Percentiles rank a stretch among this genome's conserved stretches.
These are phyloP conservation scores for Colletotrichum shisoi DNA, from an alignment of 2,329 filamentous ascomycete species.

Conservation along the genomic window DNA sequence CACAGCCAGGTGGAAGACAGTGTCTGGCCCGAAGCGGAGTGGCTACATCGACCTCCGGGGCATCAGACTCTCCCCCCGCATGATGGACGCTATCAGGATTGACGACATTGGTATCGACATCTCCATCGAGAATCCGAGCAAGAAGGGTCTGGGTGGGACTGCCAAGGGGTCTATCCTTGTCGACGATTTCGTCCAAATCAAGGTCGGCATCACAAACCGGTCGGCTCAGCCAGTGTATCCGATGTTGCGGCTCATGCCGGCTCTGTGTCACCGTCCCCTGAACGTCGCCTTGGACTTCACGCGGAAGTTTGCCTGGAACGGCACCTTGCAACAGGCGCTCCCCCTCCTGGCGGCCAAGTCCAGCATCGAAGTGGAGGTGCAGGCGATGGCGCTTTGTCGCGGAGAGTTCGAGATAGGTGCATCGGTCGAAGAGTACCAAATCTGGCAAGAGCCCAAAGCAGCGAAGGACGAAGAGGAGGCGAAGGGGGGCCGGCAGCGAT, in stretches of 20 bases:
- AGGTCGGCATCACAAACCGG: conserved; percentile 77
- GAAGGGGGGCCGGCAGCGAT: conserved; percentile 51
- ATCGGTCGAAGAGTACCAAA: conserved; percentile 78
- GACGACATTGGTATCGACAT: conserved; percentile 78
- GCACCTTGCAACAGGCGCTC: conserved; percentile 78
- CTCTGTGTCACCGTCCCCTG: conserved; percentile 74
- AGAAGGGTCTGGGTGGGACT: conserved; percentile 16
- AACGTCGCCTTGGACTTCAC: conserved; percentile 81
- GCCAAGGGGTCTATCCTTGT: conserved; percentile 48
- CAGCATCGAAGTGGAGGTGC: conserved; percentile 69
- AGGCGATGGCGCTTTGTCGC: conserved; percentile 76
- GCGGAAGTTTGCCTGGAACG: conserved; percentile 84
- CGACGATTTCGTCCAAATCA: conserved; percentile 74
- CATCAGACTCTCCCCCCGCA: conserved; percentile 75
- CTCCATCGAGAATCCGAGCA: conserved; percentile 54
- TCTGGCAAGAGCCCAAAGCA: conserved; percentile 53
- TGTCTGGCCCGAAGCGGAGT: conserved; percentile 58
- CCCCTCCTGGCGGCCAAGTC: conserved; percentile 67
- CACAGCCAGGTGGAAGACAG: conserved; percentile 74
- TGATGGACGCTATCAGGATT: conserved; percentile 83
- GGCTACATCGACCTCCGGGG: conserved; percentile 80
- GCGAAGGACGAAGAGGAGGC: conserved; percentile 46
- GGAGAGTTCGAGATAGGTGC: conserved; percentile 85
- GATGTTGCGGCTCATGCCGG: conserved; percentile 78
- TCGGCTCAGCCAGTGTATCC: conserved; percentile 72